Evolutionary conservation across 1,284 basidiomycete species (phyloP).

Genomic region (Lignosus rhinocerotis): DNA sequence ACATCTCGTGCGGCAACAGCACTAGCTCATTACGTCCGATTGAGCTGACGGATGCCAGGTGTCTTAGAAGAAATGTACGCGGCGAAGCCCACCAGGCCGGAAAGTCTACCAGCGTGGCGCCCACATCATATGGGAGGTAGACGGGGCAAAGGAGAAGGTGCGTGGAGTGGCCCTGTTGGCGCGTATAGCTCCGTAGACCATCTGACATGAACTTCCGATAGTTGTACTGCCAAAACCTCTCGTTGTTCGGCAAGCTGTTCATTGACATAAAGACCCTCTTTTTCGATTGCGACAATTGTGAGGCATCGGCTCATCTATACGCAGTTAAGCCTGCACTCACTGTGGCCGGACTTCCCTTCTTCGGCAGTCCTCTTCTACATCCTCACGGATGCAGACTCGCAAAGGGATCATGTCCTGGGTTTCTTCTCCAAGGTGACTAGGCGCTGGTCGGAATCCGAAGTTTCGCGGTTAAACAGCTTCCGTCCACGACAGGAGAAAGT

Average conservation of each 20-base stretch:
- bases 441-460: neutral
- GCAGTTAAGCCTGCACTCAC: neutral
- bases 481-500: slow-evolving; percentile 76
- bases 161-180: slow-evolving; percentile 19
- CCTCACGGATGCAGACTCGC: slow-evolving; percentile 82
- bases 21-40: slow-evolving; percentile 6
- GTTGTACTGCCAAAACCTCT: slow-evolving; percentile 95
- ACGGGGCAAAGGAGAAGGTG: slow-evolving; percentile 85
- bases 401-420: slow-evolving; percentile 80
- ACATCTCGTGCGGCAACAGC: slow-evolving; percentile 62
- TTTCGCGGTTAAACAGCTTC: slow-evolving; percentile 4
- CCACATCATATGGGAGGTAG: slow-evolving; percentile 94
- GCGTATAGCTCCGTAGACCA: neutral
- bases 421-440: slow-evolving; percentile 89
- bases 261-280: slow-evolving; percentile 98
- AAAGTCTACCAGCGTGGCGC: slow-evolving; percentile 92
- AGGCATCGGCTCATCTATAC: slow-evolving; percentile 28
- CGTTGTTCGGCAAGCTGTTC: slow-evolving; percentile 97
- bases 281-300: slow-evolving; percentile 88
- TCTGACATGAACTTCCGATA: slow-evolving; percentile 34
- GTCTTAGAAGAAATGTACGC: slow-evolving; percentile 67
- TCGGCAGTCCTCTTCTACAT: slow-evolving; percentile 86
- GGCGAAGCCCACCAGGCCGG: slow-evolving; percentile 81
- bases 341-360: neutral
- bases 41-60: slow-evolving; percentile 17